Evolutionary conservation across 306 rosid genomes (phyloP).

Genomic region (Rubus parviflorus): DNA sequence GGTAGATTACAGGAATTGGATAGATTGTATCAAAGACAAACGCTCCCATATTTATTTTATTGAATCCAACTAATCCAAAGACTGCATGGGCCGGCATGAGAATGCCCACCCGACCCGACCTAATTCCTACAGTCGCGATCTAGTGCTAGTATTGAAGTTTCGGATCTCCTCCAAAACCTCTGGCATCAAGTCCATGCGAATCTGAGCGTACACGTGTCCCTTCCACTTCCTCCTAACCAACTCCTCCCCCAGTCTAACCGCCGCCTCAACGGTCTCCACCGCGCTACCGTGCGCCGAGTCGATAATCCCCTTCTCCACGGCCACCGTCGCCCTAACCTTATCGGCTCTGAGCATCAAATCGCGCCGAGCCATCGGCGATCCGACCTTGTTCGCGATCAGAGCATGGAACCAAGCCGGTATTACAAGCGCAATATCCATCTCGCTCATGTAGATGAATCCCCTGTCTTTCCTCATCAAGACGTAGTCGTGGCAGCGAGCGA

Average conservation of each 20-base stretch:
- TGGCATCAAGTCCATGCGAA: conserved; percentile 38
- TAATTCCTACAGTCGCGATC: conserved; percentile 36
- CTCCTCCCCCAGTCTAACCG: conserved; percentile 38
- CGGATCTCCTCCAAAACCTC: conserved; percentile 38
- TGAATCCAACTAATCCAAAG: neutral
- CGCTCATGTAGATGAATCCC: conserved; percentile 87
- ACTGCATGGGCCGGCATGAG: neutral
- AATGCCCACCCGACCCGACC: neutral
- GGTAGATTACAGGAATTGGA: too few species aligned
- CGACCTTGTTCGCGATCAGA: conserved; percentile 46
- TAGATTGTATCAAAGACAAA: too few species aligned
- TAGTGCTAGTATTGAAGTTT: neutral
- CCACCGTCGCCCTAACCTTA: conserved; percentile 60
- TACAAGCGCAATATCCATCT: conserved; percentile 57
- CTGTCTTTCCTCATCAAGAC: conserved; percentile 66
- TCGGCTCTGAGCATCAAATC: conserved; percentile 56
- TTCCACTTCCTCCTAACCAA: conserved; percentile 56
- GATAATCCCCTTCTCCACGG: conserved; percentile 52
- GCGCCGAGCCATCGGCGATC: conserved; percentile 47
- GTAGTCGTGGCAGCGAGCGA: conserved; percentile 78
- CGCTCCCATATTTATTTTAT: neutral
- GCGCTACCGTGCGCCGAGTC: conserved; percentile 58
- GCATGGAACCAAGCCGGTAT: conserved; percentile 61
- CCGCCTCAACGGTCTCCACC: conserved; percentile 58
- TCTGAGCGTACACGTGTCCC: conserved; percentile 71